Base-by-base conservation (phyloP, 2,329 filamentous ascomycete genomes). In the Trichoderma sp. region DNA sequence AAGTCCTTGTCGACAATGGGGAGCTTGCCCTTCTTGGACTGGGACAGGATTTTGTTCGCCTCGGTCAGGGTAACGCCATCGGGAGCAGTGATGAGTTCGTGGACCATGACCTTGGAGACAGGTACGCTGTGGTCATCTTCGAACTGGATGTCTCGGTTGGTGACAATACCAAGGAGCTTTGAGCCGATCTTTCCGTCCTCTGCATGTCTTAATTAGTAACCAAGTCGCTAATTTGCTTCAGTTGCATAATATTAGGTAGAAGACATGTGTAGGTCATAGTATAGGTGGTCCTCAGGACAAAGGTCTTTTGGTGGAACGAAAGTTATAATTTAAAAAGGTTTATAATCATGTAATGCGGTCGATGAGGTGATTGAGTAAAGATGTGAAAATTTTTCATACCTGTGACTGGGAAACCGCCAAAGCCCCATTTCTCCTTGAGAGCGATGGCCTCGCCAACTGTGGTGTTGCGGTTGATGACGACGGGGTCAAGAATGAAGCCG, bases 271-370 rank as follows among this genome's bases (percentile, higher is more conserved):
- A 72, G 70, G 71, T 83, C 79, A 78, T 79, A 76, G 74, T 77
- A 78, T 73, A 72, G 68, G 70, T 70, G 73, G 83, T 97, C 94
- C 93, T 88, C 94, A 97, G 85, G 87, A 93, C 92, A 88, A 87
- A 72, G 87, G 90, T 92, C 91, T 88, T 96, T 87, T 93, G 93
- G 96, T 95, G 95, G 96, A 99, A 99, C 96, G 96, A 99, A 99
- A 99, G 96, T 98, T 98, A 97, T 67, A 92, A 88, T 84, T 84
- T 83, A 85, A 49, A 87, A 86, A 83, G 86, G 85, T 88, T 86
- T 88, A 86, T 93, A 96, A 97, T 97, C 92, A 94, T 82, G 79
- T 75, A 83, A 35, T 57, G 52, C 40, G n/a, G 47, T 37, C 19
- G 7, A 16, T 59, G 40, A 13, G 6, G n/a, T 27, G 19, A 29